These are phyloP conservation scores for Candida coquimbonensis DNA, from an alignment of 805 yeast genomes.

Conservation along the genomic window DNA sequence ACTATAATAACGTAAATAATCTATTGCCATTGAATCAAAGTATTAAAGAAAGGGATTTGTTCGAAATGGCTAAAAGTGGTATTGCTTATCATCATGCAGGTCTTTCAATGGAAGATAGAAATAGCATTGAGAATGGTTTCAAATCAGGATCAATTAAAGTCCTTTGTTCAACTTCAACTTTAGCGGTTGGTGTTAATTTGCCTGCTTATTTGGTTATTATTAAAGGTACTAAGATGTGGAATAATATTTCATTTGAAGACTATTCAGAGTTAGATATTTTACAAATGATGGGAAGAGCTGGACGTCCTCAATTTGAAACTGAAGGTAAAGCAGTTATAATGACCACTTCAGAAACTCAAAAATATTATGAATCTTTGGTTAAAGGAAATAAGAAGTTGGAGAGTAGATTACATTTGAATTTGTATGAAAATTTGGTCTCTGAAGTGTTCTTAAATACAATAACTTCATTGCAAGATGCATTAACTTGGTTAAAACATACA, in stretches of 20 bases:
- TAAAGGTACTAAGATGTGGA: constrained; percentile 60
- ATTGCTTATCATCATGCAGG: constrained; percentile 59
- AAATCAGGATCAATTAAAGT: constrained; percentile 34
- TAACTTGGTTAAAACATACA: constrained; percentile 41
- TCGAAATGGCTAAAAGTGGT: constrained; percentile 25
- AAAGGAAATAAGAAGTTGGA: constrained; percentile 39
- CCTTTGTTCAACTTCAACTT: constrained; percentile 51
- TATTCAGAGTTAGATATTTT: constrained; percentile 48
- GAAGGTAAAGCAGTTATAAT: constrained; percentile 41
- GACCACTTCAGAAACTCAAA: constrained; percentile 31
- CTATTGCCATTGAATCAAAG: background rate
- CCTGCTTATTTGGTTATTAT: constrained; percentile 55
- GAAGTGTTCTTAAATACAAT: constrained; percentile 38
- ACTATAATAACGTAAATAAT: constrained; percentile 3
- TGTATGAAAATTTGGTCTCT: constrained; percentile 36
- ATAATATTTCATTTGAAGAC: constrained; percentile 40
- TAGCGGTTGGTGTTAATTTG: constrained; percentile 55
- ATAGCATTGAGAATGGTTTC: constrained; percentile 37
- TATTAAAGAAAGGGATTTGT: constrained; percentile 25
- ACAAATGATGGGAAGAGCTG: constrained; percentile 65
- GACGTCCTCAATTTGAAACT: constrained; percentile 51
- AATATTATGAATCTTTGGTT: constrained; percentile 34
- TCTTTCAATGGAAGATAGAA: constrained; percentile 39
- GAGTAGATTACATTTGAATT: constrained; percentile 35
- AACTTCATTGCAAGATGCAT: constrained; percentile 29